Evolutionary conservation across 768 basidiomycete genomes (phyloP).

Genomic region (Leccinum uliginosum): DNA sequence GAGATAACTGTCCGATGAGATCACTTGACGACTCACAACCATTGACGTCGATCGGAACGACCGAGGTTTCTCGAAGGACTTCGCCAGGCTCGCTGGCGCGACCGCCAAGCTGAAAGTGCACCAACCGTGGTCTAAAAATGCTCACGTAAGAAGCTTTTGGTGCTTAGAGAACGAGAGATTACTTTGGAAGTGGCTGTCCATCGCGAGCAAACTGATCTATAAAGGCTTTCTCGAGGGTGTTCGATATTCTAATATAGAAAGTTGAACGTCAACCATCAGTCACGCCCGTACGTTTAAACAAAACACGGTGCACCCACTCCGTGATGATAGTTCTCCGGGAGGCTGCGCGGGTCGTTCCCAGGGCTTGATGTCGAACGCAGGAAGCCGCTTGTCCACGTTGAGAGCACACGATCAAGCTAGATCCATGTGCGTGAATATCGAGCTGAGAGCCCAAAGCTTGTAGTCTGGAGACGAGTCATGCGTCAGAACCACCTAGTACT

Average conservation of each 20-base stretch:
- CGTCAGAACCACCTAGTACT: neutral
- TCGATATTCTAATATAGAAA: slow-evolving; percentile 43
- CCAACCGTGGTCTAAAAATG: slow-evolving; percentile 34
- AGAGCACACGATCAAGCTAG: slow-evolving; percentile 56
- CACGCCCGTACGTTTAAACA: slow-evolving; percentile 4
- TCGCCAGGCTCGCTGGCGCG: slow-evolving; percentile 34
- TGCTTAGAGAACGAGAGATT: neutral
- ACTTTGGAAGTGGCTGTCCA: slow-evolving; percentile 33
- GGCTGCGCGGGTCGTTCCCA: slow-evolving; percentile 34
- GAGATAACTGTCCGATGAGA: slow-evolving; percentile 50
- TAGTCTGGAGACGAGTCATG: slow-evolving; percentile 33
- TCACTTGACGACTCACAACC: slow-evolving; percentile 43
- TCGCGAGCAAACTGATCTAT: slow-evolving; percentile 34
- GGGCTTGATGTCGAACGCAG: slow-evolving; percentile 41
- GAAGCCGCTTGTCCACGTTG: slow-evolving; percentile 46
- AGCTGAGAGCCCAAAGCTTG: slow-evolving; percentile 54
- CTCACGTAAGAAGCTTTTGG: slow-evolving; percentile 1
- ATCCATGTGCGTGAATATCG: slow-evolving; percentile 69
- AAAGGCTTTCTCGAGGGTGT: slow-evolving; percentile 43
- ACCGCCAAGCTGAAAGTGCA: slow-evolving; percentile 55
- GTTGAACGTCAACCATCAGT: slow-evolving; percentile 32
- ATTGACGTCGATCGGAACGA: slow-evolving; percentile 52
- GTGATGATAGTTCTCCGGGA: slow-evolving; percentile 42
- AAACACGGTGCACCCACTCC: slow-evolving; percentile 25
- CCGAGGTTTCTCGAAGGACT: slow-evolving; percentile 34